Percentiles rank a stretch among this genome's conserved stretches.
Conservation (phyloP, 2,329 filamentous ascomycete species). For the Coccinonectria pachysandricola region DNA sequence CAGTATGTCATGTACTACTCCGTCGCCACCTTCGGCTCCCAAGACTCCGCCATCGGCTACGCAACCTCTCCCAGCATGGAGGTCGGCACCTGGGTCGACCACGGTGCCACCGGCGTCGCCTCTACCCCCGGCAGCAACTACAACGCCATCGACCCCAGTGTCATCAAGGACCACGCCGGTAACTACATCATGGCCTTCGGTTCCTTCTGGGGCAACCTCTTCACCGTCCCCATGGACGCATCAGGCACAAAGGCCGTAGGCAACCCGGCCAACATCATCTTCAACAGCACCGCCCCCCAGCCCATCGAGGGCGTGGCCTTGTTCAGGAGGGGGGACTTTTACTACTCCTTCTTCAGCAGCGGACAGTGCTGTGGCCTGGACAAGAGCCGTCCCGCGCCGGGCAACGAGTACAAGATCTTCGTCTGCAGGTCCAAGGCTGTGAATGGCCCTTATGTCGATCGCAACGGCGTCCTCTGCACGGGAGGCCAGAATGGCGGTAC, state of each 20-base stretch:
- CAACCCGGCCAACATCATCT: slow-evolving; percentile 37
- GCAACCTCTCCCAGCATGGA: slow-evolving; percentile 37
- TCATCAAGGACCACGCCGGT: slow-evolving; percentile 30
- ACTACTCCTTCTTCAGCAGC: slow-evolving; percentile 54
- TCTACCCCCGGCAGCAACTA: slow-evolving; percentile 33
- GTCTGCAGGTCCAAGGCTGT: slow-evolving; percentile 48
- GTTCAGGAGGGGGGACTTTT: slow-evolving; percentile 44
- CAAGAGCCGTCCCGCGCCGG: slow-evolving; percentile 35
- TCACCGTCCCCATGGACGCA: slow-evolving; percentile 41
- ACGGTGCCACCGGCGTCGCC: slow-evolving; percentile 42
- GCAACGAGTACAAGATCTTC: slow-evolving; percentile 56
- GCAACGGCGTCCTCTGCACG: slow-evolving; percentile 41
- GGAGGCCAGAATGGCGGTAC: slow-evolving; percentile 28
- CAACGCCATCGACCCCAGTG: slow-evolving; percentile 51
- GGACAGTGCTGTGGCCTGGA: slow-evolving; percentile 56
- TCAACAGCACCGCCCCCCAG: slow-evolving; percentile 36
- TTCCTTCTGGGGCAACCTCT: slow-evolving; percentile 58
- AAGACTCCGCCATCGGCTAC: slow-evolving; percentile 51
- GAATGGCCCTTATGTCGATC: slow-evolving; percentile 47
- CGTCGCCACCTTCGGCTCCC: slow-evolving; percentile 49
- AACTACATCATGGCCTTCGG: slow-evolving; percentile 49
- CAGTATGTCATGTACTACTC: slow-evolving; percentile 58
- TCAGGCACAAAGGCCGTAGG: slow-evolving; percentile 20
- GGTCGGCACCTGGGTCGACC: slow-evolving; percentile 49
- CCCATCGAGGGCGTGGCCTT: slow-evolving; percentile 48